phyloP scores from a whole-genome alignment of 1,284 basidiomycete species.

The Peniophora sp. region DNA sequence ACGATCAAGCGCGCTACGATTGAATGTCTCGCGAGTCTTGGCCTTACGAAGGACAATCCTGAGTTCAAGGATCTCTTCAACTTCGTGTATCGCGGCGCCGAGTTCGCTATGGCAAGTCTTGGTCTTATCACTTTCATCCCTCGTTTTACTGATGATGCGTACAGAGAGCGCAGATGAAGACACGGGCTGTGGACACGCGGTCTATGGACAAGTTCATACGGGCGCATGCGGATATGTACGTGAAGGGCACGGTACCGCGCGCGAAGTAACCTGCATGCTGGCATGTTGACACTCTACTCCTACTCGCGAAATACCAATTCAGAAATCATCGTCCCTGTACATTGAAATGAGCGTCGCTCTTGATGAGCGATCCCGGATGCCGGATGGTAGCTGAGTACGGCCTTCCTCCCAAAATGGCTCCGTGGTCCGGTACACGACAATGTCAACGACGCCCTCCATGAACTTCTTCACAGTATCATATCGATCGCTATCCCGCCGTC shows the following conservation, averaged over 20 bases:
- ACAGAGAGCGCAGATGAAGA: constrained; percentile 8
- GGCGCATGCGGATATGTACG: constrained; percentile 13
- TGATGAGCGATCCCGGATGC: too few relatives aligned
- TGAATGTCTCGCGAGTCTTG: constrained; percentile 28
- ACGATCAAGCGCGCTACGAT: constrained; percentile 35
- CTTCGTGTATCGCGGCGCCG: constrained; percentile 22
- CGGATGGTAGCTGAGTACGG: too few relatives aligned
- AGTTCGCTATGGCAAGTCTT: constrained; percentile 23
- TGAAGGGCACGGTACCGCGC: constrained; percentile 5
- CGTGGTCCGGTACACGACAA: too few relatives aligned
- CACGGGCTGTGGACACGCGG: constrained; percentile 7
- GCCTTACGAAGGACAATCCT: constrained; percentile 45
- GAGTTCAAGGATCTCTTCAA: constrained; percentile 39
- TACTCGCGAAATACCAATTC: too few relatives aligned
- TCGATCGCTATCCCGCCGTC: too few relatives aligned
- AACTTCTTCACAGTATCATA: too few relatives aligned
- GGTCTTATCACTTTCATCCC: background rate
- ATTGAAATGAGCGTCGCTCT: too few relatives aligned
- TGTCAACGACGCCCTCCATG: too few relatives aligned
- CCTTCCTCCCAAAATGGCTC: too few relatives aligned
- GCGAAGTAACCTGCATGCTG: too few relatives aligned
- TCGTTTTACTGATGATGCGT: background rate
- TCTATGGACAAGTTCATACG: constrained; percentile 8
- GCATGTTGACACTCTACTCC: too few relatives aligned
- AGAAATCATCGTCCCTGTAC: too few relatives aligned